A percentile compares a stretch with the other conserved stretches of the same genome.
Evolutionary conservation across 306 rosid species (phyloP).

Genomic region (Acacia acuminata): DNA sequence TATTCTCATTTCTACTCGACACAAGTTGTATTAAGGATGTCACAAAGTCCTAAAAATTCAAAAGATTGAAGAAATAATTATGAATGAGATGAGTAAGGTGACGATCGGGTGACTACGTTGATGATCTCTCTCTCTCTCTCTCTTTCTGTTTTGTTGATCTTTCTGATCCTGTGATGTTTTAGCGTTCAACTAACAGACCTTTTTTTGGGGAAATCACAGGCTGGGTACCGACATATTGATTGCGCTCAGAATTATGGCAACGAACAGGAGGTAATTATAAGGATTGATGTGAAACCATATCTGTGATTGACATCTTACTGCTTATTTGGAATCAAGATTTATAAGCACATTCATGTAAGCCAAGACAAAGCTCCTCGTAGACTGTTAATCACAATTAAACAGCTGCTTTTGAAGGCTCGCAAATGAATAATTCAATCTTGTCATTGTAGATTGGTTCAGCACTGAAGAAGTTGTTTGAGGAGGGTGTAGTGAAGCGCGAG

Average conservation of each 20-base stretch:
- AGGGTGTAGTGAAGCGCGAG: conserved; percentile 78
- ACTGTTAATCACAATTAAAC: no score
- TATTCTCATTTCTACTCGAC: no score
- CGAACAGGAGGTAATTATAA: conserved; percentile 65
- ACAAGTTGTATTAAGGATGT: background rate
- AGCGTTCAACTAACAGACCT: background rate
- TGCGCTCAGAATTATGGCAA: conserved; percentile 77
- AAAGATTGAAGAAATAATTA: background rate
- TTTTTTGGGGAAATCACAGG: conserved; percentile 38
- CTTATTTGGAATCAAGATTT: no score
- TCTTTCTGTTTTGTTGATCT: background rate
- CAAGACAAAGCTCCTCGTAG: no score
- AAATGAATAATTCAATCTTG: background rate
- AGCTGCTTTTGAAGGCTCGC: no score
- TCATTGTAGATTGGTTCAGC: conserved; percentile 64
- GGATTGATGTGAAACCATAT: background rate
- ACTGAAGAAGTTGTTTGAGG: conserved; percentile 68
- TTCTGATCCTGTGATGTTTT: background rate
- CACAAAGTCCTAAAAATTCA: background rate
- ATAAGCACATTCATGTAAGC: no score
- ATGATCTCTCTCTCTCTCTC: background rate
- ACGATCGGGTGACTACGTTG: background rate
- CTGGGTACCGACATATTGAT: conserved; percentile 83
- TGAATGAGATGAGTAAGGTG: background rate
- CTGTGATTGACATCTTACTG: background rate